These are phyloP conservation scores for Coccomyxa sp. DNA, from an alignment of 139 green algal species.

Conservation along the genomic window DNA sequence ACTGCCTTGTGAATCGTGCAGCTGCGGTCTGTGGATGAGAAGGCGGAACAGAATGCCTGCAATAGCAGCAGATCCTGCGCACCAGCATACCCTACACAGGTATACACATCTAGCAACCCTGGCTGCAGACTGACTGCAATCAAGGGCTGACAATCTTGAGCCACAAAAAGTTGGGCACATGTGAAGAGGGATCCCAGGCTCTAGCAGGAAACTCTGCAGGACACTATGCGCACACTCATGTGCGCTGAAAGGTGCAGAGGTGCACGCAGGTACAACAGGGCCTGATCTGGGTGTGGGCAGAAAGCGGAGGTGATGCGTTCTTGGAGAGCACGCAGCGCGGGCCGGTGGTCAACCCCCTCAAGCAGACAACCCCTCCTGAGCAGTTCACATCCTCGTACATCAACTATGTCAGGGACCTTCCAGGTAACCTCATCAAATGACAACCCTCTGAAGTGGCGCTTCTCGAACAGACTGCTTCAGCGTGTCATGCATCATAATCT, in stretches of 20 bases:
- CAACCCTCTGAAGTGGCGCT: no score
- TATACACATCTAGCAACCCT: no score
- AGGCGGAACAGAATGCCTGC: slow-evolving; percentile 10
- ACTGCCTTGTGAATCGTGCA: neutral
- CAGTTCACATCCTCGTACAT: neutral
- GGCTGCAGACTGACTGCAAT: no score
- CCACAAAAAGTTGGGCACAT: neutral
- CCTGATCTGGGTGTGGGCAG: slow-evolving; percentile 19
- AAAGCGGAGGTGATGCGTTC: slow-evolving; percentile 1
- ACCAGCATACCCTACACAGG: slow-evolving; percentile 1
- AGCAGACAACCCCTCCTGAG: neutral
- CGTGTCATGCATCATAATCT: neutral
- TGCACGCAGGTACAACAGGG: slow-evolving; percentile 16
- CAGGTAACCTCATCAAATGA: slow-evolving; percentile 5
- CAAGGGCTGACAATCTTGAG: no score
- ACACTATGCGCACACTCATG: neutral
- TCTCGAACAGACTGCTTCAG: no score
- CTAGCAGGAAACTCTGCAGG: neutral
- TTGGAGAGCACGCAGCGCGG: slow-evolving; percentile 1
- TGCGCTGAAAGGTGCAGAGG: no score
- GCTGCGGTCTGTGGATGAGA: neutral
- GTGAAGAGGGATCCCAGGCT: neutral
- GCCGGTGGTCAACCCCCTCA: neutral
- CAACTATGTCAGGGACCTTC: slow-evolving; percentile 17
- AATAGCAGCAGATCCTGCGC: neutral